Base-by-base conservation (phyloP, 768 basidiomycete species). In the Mycena latifolia region DNA sequence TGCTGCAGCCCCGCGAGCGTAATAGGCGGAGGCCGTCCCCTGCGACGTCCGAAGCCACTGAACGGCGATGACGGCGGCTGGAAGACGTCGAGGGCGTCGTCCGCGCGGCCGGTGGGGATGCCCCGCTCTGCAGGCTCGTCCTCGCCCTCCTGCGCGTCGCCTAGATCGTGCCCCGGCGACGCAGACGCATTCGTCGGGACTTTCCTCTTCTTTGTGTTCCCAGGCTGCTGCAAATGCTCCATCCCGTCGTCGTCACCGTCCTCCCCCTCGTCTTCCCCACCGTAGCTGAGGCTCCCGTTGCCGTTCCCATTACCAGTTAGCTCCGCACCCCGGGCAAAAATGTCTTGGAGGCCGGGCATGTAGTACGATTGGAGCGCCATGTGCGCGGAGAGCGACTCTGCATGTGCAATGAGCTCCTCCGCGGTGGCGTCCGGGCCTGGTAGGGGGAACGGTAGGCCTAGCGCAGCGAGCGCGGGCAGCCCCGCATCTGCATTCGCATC, bases 181-280 rank as follows among this genome's bases (percentile, higher is more conserved):
- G 85, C 84, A 47, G 82, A 83, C 58, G 84, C 82, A 75, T 92
- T 90, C 39, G 87, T 85, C 0, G 94, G 93, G 3, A 95, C 93
- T 75, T 95, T 95, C 52, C 93, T 84, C 80, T 95, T 95, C 86
- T 95, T 95, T 52, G 92, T 91, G 72, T 95, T 95, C 10, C 90
- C 90, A 4, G 89, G 92, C 68, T 93, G 92, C 66, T 86, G 89
- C 31, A 89, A 77, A 71, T 91, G 89, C 75, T 93, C 91, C 18
- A 84, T 73, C 69, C 89, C 89, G 72, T 91, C 92, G 24, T 83
- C 87, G 67, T 87, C 88, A 12, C 79, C 85, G 31, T 83, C 80
- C 67, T 85, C 85, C 50, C 77, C 78, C 31, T 65, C 61, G 27
- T 85, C 85, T 52, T 76, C 78, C 17, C 59, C 56, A 20, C 55